These are phyloP conservation scores for Lippia alba DNA, from an alignment of 305 asterid species.

Conservation along the genomic window DNA sequence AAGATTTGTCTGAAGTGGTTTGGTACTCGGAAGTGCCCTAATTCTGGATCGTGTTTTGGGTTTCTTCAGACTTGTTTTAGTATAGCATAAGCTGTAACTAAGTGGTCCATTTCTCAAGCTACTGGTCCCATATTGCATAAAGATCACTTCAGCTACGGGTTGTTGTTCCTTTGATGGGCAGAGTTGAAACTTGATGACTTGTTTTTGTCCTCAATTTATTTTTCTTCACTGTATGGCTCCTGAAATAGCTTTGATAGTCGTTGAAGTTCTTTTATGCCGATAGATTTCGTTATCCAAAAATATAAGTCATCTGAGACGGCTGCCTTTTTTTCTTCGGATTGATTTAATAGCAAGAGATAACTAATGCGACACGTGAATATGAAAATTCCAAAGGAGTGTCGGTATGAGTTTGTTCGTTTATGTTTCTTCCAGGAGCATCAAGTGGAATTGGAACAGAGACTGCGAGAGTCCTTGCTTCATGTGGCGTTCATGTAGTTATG, in stretches of 20 bases:
- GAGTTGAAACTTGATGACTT: background rate
- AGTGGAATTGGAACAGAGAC: slow-evolving; percentile 89
- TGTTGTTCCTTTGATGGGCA: background rate
- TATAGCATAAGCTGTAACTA: slow-evolving; percentile 1
- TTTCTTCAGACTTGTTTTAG: background rate
- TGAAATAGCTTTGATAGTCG: background rate
- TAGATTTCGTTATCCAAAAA: background rate
- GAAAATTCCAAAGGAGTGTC: background rate
- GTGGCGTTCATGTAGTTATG: slow-evolving; percentile 71
- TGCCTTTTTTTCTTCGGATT: background rate
- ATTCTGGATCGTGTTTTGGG: background rate
- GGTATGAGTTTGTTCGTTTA: slow-evolving; percentile 11
- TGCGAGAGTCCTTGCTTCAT: slow-evolving; percentile 59
- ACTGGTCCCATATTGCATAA: background rate
- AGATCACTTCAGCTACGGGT: background rate
- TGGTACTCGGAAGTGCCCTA: too few relatives aligned
- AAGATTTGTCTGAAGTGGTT: too few relatives aligned
- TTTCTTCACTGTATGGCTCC: background rate
- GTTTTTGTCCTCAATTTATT: background rate
- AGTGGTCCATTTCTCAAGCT: background rate
- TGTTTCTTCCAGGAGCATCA: slow-evolving; percentile 72
- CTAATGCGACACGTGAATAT: background rate
- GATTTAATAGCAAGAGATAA: background rate
- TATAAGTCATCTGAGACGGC: background rate
- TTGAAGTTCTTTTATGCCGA: background rate